Base-by-base conservation (phyloP, 2,329 filamentous ascomycete species). In the Pestalotiopsis sp. region DNA sequence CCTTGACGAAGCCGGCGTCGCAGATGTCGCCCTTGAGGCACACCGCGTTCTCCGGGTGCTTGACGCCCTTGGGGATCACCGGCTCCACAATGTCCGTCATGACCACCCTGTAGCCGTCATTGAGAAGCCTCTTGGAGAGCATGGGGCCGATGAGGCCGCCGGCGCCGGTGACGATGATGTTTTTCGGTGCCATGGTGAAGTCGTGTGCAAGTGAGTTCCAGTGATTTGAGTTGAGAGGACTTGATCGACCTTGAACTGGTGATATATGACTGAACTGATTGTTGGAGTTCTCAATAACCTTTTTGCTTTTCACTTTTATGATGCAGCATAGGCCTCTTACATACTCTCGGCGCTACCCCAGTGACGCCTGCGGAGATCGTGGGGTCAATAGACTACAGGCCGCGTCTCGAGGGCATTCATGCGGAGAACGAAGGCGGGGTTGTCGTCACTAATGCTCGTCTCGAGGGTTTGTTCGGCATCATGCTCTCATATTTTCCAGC, bases 31-130 rank as follows among this genome's bases (percentile, higher is more conserved):
- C 84, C 31, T 83, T 82, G 58, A 89, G 70, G 49, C 81, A 78
- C 25, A 78, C 83, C 0, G 85, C 86, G 76, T 88, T 86, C 66
- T 86, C 75, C 1, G 85, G 84, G 74, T 85, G 76, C 69, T 79
- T 78, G 66, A 83, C 82, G 27, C 84, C 83, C 2, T 79, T 72
- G 7, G 88, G 86, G 2, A 89, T 78, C 0, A 82, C 80, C 20
- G 86, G 87, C 65, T 84, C 79, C 58, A 85, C 80, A 45, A 91
- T 82, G 75, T 91, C 89, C 14, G 87, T 89, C 12, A 84, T 76
- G 31, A 83, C 68, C 2, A 84, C 75, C 39, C 76, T 75, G 75
- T 84, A 82, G 2, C 74, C 71, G 66, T 80, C 76, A 67, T 80
- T 73, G n/a, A 84, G 78, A 7, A 84, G 81, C 20, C 79, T 80